Conservation (phyloP, 2,329 filamentous ascomycete species). For the Ophiostoma populinum region DNA sequence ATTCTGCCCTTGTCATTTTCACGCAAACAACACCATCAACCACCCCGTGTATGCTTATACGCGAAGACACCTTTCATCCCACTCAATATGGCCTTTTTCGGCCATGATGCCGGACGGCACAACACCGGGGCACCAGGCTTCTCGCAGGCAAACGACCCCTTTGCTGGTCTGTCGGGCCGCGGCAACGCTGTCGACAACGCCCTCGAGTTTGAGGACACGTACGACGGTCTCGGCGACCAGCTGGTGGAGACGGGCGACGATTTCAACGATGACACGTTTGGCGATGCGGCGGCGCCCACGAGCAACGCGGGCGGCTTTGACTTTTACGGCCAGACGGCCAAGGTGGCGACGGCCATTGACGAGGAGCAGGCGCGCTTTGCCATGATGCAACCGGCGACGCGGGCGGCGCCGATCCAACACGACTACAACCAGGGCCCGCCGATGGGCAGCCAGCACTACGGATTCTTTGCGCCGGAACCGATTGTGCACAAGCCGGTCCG, state of each 20-base stretch:
- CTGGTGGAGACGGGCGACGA: constrained; percentile 84
- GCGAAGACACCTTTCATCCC: not conserved
- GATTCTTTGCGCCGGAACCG: constrained; percentile 7
- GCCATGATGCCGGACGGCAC: constrained; percentile 5
- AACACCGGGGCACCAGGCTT: constrained; percentile 60
- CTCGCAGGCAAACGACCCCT: constrained; percentile 68
- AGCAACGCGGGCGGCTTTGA: constrained; percentile 14
- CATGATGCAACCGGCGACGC: constrained; percentile 48
- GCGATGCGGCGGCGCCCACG: constrained; percentile 22
- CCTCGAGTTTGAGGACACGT: constrained; percentile 86
- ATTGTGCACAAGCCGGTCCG: constrained; percentile 40
- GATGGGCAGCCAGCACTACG: constrained; percentile 13
- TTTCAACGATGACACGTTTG: constrained; percentile 96
- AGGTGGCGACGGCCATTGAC: constrained; percentile 65
- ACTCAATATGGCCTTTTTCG: constrained; percentile 59
- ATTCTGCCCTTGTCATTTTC: too few relatives aligned
- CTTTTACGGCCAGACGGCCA: constrained; percentile 15
- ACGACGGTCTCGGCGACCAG: constrained; percentile 82
- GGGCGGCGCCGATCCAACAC: constrained; percentile 18
- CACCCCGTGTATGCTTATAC: not conserved
- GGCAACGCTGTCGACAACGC: constrained; percentile 42
- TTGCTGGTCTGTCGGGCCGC: constrained; percentile 55
- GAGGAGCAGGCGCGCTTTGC: constrained; percentile 80
- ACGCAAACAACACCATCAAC: not conserved
- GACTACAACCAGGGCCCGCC: constrained; percentile 6